Evolutionary conservation across 306 rosid species (phyloP).

Genomic region (Castanea mollissima): DNA sequence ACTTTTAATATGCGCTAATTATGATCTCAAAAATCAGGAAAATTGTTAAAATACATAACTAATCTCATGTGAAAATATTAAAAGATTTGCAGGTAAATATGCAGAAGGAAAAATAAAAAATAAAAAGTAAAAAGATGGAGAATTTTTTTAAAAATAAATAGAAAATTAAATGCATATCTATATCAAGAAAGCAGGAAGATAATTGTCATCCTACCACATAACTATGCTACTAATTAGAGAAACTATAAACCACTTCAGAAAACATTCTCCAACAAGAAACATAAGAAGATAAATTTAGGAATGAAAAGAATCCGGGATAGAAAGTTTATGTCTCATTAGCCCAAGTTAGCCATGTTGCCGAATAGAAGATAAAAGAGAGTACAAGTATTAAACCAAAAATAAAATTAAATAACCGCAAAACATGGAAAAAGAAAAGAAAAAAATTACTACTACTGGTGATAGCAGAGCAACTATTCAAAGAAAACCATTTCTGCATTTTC

Average conservation of each 20-base stretch:
- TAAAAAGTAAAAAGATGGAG: not conserved
- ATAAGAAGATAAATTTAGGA: conserved; percentile 34
- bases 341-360: conserved; percentile 32
- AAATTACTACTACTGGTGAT: not conserved
- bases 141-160: not conserved
- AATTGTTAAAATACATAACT: not conserved
- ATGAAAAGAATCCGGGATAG: conserved; percentile 40
- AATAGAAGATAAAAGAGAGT: conserved; percentile 11
- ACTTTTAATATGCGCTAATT: not conserved
- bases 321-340: conserved; percentile 52
- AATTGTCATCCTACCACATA: conserved; percentile 7
- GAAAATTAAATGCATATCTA: conserved; percentile 13
- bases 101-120: not conserved
- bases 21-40: not conserved
- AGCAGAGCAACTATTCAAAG: not conserved
- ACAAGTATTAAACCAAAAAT: not conserved
- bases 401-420: conserved; percentile 25
- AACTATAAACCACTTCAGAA: conserved; percentile 17
- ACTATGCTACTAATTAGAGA: conserved; percentile 42
- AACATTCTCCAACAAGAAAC: conserved; percentile 19
- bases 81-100: not conserved
- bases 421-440: conserved; percentile 11
- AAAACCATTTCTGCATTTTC: conserved; percentile 12
- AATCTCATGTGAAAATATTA: not conserved
- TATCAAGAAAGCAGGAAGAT: conserved; percentile 30